Evolutionary conservation across 2,329 filamentous ascomycete species (phyloP), one percentile per base, ranked within the genome.

Genomic region (Botrytis elliptica): DNA sequence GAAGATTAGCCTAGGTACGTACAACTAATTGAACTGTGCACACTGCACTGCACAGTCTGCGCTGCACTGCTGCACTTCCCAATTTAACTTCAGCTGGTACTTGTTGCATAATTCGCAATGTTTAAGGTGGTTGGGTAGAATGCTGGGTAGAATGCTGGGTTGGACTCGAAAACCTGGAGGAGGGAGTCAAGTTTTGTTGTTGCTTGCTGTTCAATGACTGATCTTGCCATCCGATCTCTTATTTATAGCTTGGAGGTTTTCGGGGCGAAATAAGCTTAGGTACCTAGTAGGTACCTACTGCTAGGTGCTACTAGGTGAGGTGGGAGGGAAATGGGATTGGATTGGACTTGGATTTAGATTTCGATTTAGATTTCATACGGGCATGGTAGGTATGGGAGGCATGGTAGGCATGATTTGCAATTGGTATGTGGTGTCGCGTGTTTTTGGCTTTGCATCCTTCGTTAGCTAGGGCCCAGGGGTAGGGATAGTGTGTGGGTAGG

Each of bases 21-120:
- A 40, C 60, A n/a, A n/a, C 60, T 40, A 62, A 63, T 38, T 42
- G 60, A 42, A 63, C 38, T 63, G 60, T 63, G 60, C 60, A 57
- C 52, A 55, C 49, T 29, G 14, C n/a, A 55, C 49, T 52, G 46
- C 49, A 25, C 42, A 18, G 42, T 18, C 42, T 44, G 42, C 49
- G 16, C 49, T 29, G 6, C n/a, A 55, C 49, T 55, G 49, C 52
- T 57, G 52, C 52, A 63, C 22, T 42, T 42, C 36, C 14, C 60
- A 63, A 40, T 42, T 40, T n/a, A 63, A 63, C 60, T 63, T 63
- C 60, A 63, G 60, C 60, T 40, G 36, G 25, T 40, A 40, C 60
- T n/a, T n/a, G 60, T n/a, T 42, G 60, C 60, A 63, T 42, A 63
- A 63, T n/a, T 63, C 60, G 33, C 60, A 63, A 40, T 40, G 38